These are phyloP conservation scores for Psidium friedrichsthalianum DNA, from an alignment of 345 rosid species.

Conservation along the genomic window DNA sequence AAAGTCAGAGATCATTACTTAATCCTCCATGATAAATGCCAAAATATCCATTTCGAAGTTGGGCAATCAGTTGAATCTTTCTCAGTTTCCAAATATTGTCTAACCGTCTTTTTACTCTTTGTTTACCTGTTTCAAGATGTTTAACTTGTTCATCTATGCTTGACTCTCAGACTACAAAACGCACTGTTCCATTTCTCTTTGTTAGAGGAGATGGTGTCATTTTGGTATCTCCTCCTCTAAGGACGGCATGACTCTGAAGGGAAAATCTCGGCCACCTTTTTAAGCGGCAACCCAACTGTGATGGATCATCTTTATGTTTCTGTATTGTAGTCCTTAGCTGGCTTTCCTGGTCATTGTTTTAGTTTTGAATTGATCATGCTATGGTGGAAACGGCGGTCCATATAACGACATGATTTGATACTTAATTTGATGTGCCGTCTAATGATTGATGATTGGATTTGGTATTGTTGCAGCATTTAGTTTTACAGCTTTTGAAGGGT, in stretches of 20 bases:
- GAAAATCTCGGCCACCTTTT: not conserved
- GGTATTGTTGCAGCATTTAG: not conserved
- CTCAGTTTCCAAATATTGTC: not conserved
- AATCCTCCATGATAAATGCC: not conserved
- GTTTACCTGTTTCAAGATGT: not conserved
- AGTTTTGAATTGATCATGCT: not conserved
- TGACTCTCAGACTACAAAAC: slow-evolving; percentile 66
- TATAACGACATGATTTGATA: not conserved
- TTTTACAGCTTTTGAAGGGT: not conserved
- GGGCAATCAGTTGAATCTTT: not conserved
- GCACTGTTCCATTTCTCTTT: slow-evolving; percentile 77
- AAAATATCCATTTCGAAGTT: not conserved
- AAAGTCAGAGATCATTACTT: not conserved
- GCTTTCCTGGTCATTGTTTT: not conserved
- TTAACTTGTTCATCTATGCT: not conserved
- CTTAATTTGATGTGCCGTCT: not conserved
- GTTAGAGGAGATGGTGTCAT: slow-evolving; percentile 99
- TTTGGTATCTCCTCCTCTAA: slow-evolving; percentile 91
- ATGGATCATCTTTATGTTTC: not conserved
- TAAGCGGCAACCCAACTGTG: not conserved
- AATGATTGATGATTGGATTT: not conserved
- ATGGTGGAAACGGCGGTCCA: not conserved
- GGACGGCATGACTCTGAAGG: slow-evolving; percentile 50
- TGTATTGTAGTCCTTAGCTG: not conserved
- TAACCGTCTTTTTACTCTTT: not conserved